phyloP scores from a whole-genome alignment of 495 filamentous ascomycete genomes.

The Neurospora sp. region DNA sequence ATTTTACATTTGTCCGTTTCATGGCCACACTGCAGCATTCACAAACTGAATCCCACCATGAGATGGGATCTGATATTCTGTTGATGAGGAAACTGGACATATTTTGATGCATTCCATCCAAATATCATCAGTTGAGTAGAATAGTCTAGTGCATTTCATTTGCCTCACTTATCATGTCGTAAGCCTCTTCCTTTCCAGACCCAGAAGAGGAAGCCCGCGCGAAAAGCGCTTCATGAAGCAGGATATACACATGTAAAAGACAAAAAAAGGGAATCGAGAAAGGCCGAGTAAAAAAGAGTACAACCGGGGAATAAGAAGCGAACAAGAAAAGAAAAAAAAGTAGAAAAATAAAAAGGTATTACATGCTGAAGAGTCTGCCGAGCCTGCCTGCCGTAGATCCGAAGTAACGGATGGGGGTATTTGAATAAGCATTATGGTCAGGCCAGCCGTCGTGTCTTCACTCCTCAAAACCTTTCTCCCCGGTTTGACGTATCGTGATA shows the following conservation, averaged over 20 bases:
- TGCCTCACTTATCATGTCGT: conserved; percentile 20
- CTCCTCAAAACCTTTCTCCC: conserved; percentile 2
- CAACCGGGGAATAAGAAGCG: conserved; percentile 14
- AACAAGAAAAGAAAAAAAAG: conserved; percentile 21
- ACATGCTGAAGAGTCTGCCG: conserved; percentile 35
- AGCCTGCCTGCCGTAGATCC: conserved; percentile 15
- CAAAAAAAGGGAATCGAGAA: conserved; percentile 8
- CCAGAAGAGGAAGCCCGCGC: not conserved
- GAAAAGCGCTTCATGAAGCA: conserved; percentile 3
- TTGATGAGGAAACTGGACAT: not conserved
- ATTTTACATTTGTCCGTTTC: not conserved
- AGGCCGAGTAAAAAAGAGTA: conserved; percentile 10
- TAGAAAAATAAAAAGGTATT: conserved; percentile 35
- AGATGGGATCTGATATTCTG: not conserved
- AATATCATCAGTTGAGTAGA: not conserved
- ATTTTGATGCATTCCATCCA: not conserved
- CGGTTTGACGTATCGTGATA: not conserved
- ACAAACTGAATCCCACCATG: not conserved
- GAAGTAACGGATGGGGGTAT: conserved; percentile 27
- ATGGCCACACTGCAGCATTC: not conserved
- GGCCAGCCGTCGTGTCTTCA: conserved; percentile 20
- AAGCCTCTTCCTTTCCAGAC: conserved; percentile 13
- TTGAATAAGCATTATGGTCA: conserved; percentile 36
- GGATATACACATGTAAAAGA: conserved; percentile 16
- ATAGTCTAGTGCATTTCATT: conserved; percentile 20